Conservation (phyloP, 2,329 filamentous ascomycete species). For the Harringtonia aguacate region DNA sequence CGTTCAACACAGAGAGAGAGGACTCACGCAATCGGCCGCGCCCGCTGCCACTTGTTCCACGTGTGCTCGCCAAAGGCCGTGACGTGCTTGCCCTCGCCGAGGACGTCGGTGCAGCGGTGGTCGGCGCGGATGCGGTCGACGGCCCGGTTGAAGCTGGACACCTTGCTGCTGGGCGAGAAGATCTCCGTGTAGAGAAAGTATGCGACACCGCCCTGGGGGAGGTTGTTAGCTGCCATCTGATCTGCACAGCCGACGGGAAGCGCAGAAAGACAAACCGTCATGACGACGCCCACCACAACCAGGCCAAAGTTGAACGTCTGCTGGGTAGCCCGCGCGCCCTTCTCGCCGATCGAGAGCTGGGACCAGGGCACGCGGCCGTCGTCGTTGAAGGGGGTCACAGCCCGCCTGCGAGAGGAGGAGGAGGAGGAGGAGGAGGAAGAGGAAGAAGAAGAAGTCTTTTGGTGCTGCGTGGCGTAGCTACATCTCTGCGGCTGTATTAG, state of each 20-base stretch:
- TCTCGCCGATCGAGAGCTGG: conserved; percentile 64
- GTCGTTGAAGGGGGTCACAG: conserved; percentile 78
- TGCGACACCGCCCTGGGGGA: conserved; percentile 57
- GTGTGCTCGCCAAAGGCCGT: conserved; percentile 73
- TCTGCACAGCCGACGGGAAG: background rate
- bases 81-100: conserved; percentile 69
- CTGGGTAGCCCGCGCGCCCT: conserved; percentile 74
- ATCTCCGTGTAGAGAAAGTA: conserved; percentile 75
- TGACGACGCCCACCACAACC: conserved; percentile 59
- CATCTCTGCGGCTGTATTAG: too few species aligned
- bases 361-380: conserved; percentile 74
- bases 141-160: conserved; percentile 77
- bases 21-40: conserved; percentile 47
- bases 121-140: conserved; percentile 70
- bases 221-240: background rate
- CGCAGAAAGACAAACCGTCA: conserved; percentile 50
- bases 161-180: conserved; percentile 76
- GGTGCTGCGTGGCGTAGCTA: conserved; percentile 47
- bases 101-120: conserved; percentile 55
- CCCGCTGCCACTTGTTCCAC: conserved; percentile 67
- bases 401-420: conserved; percentile 45
- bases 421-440: conserved; percentile 15
- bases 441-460: conserved; percentile 17
- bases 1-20: background rate
- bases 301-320: conserved; percentile 83